Conservation (phyloP, 352 stramenopile genomes). For the Phytophthora vignae region DNA sequence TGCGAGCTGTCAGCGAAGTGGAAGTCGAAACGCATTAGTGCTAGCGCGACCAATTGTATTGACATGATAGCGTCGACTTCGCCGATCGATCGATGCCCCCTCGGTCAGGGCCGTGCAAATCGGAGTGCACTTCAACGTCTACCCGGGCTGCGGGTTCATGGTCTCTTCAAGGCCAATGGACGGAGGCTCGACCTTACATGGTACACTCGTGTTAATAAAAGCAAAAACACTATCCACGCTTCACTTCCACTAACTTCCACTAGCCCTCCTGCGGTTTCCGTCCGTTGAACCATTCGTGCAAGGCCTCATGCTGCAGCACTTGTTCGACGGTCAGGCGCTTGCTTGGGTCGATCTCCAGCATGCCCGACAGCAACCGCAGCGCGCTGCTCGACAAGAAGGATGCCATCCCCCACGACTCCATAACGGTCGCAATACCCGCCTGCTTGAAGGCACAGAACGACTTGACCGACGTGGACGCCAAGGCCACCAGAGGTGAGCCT, state of each 20-base stretch:
- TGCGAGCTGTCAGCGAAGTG: neutral
- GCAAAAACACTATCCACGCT: neutral
- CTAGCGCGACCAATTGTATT: neutral
- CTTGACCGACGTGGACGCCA: constrained; percentile 27
- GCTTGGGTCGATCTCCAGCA: neutral
- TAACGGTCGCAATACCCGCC: neutral
- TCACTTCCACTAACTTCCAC: neutral
- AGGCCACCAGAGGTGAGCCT: constrained; percentile 44
- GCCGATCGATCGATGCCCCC: no score
- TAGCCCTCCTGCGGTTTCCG: neutral
- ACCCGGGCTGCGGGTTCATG: no score
- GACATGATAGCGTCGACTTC: neutral
- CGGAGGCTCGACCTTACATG: neutral
- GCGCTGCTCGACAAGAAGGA: neutral
- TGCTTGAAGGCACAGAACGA: constrained; percentile 20
- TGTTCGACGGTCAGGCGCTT: neutral
- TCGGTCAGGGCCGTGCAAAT: no score
- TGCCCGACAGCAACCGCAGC: neutral
- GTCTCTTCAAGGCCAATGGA: no score
- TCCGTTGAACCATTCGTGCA: constrained; percentile 1
- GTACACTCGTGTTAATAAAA: neutral
- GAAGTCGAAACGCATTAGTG: constrained; percentile 2
- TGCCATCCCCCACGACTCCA: constrained; percentile 2
- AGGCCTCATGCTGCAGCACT: neutral
- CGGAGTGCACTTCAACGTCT: no score